phyloP scores from a whole-genome alignment of 495 filamentous ascomycete species.

The Trichoderma orchidacearum region DNA sequence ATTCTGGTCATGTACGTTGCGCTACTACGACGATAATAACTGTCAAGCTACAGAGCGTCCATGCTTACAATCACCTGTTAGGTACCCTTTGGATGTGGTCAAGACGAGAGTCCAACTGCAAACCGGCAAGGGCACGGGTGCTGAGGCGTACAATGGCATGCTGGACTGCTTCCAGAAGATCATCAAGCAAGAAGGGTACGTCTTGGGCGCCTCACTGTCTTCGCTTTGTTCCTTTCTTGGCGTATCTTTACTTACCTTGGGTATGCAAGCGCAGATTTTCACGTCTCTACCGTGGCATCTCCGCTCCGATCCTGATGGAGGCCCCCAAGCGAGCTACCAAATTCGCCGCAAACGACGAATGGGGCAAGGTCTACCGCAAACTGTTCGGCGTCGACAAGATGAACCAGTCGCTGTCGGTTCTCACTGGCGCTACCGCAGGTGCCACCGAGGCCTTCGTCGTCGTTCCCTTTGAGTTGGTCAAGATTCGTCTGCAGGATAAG shows the following conservation, averaged over 20 bases:
- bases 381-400: constrained; percentile 73
- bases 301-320: constrained; percentile 94
- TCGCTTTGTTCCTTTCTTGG: neutral
- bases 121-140: constrained; percentile 51
- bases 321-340: constrained; percentile 97
- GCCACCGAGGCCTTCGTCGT: constrained; percentile 87
- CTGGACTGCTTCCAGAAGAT: constrained; percentile 96
- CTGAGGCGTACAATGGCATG: constrained; percentile 88
- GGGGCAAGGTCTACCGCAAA: constrained; percentile 82
- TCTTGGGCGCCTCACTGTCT: constrained; percentile 4
- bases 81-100: constrained; percentile 97
- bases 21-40: constrained; percentile 6
- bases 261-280: constrained; percentile 47
- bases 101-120: constrained; percentile 98
- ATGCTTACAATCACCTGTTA: constrained; percentile 17
- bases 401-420: constrained; percentile 75
- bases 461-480: constrained; percentile 88
- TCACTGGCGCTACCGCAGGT: constrained; percentile 89
- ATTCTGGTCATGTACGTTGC: constrained; percentile 69
- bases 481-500: constrained; percentile 92
- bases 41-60: neutral
- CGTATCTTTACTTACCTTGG: constrained; percentile 4
- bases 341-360: constrained; percentile 96
- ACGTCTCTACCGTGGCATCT: constrained; percentile 88
- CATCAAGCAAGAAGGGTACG: constrained; percentile 81